Evolutionary conservation across 306 rosid species (phyloP).

Genomic region (Cucurbita pepo): DNA sequence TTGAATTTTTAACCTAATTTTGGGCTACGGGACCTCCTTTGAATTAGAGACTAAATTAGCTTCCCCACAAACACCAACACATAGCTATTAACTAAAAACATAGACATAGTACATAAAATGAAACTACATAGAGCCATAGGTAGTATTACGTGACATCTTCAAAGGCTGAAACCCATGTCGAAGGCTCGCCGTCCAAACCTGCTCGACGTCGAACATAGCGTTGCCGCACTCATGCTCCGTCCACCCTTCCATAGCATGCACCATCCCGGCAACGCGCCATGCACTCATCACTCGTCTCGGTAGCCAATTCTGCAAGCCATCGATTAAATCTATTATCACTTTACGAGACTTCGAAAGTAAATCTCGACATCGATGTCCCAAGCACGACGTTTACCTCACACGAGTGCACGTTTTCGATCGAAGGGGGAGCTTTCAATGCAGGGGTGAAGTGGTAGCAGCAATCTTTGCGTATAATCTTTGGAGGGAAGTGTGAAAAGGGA

Average conservation of each 20-base stretch:
- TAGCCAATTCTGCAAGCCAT: slow-evolving; percentile 32
- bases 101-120: background rate
- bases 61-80: background rate
- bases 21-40: too few relatives aligned
- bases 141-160: background rate
- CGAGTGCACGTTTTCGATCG: slow-evolving; percentile 40
- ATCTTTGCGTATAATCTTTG: slow-evolving; percentile 41
- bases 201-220: slow-evolving; percentile 22
- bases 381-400: slow-evolving; percentile 45
- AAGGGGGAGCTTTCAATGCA: slow-evolving; percentile 48
- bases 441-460: slow-evolving; percentile 58
- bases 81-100: background rate
- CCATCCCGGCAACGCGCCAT: slow-evolving; percentile 51
- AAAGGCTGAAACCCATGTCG: slow-evolving; percentile 56
- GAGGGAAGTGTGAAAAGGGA: slow-evolving; percentile 67
- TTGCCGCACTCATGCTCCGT: slow-evolving; percentile 44
- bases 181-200: slow-evolving; percentile 52
- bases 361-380: too few relatives aligned
- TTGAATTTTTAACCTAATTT: too few relatives aligned
- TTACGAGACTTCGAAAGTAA: background rate
- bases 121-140: background rate
- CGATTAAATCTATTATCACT: too few relatives aligned
- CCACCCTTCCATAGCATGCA: slow-evolving; percentile 66
- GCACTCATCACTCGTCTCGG: slow-evolving; percentile 82
- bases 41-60: background rate